Conservation (phyloP, 1,139 yeast species). For the Magnusiomyces magnusii region DNA sequence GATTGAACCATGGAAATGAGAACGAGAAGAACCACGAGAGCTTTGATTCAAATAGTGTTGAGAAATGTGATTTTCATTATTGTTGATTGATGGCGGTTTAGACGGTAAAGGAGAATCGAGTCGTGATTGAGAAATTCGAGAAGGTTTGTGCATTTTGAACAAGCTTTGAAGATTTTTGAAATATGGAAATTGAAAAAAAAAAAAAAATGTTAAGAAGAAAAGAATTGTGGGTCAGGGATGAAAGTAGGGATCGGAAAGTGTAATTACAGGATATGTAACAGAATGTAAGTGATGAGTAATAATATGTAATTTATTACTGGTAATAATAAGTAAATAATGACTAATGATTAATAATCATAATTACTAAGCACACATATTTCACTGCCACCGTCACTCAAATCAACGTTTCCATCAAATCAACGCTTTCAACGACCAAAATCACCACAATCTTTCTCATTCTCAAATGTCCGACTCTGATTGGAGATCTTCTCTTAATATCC, state of each 20-base stretch:
- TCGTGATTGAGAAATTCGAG: not conserved
- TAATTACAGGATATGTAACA: too few relatives aligned
- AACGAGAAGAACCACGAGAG: not conserved
- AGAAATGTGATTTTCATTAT: too few relatives aligned
- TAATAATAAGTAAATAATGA: not conserved
- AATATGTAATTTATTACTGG: not conserved
- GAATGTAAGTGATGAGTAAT: too few relatives aligned
- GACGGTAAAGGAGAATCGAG: not conserved
- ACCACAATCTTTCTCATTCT: too few relatives aligned
- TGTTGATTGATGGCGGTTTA: not conserved
- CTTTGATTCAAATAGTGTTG: too few relatives aligned
- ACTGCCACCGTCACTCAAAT: too few relatives aligned
- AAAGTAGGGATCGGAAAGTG: too few relatives aligned
- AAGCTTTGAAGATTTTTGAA: not conserved
- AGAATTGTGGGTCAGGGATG: too few relatives aligned
- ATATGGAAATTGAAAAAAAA: not conserved
- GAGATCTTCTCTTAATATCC: conserved; percentile 69
- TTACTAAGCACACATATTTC: not conserved
- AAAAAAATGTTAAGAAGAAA: not conserved
- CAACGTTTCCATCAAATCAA: too few relatives aligned
- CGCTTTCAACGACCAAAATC: too few relatives aligned
- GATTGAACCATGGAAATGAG: not conserved
- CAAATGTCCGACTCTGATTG: conserved; percentile 39
- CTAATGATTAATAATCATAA: not conserved
- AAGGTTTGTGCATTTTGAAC: not conserved